These are phyloP conservation scores for Corallochytrium limacisporum DNA, from an alignment of 78 protist genomes.

Conservation along the genomic window DNA sequence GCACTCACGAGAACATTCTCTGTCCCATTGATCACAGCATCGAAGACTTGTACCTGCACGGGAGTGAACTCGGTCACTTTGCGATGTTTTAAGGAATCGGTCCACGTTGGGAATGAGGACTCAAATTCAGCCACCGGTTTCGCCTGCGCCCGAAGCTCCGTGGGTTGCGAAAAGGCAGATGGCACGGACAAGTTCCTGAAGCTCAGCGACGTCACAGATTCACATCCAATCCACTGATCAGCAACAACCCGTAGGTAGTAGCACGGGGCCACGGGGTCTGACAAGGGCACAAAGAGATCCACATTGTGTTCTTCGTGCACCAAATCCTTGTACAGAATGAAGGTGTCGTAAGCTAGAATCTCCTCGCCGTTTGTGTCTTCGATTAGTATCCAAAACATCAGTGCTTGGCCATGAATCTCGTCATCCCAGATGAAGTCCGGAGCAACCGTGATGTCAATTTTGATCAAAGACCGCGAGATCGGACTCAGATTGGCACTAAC, in stretches of 20 bases:
- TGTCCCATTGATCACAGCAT: slow-evolving; percentile 49
- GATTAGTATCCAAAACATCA: slow-evolving; percentile 79
- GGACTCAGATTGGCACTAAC: slow-evolving; percentile 81
- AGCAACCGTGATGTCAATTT: slow-evolving; percentile 65
- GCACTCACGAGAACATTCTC: slow-evolving; percentile 76
- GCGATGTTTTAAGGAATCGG: neutral
- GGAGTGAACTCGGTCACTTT: neutral
- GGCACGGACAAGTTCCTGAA: neutral
- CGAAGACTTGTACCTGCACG: slow-evolving; percentile 81
- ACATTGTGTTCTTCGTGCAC: slow-evolving; percentile 59
- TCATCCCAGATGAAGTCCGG: slow-evolving; percentile 85
- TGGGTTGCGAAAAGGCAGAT: neutral
- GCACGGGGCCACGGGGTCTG: slow-evolving; percentile 94
- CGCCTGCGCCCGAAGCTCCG: neutral
- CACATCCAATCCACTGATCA: neutral
- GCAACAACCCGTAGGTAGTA: slow-evolving; percentile 67
- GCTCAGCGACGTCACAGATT: neutral
- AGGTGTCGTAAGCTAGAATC: slow-evolving; percentile 80
- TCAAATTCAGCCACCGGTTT: neutral
- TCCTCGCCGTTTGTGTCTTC: slow-evolving; percentile 90
- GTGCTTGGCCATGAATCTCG: slow-evolving; percentile 62
- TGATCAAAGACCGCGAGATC: slow-evolving; percentile 66
- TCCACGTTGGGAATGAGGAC: neutral
- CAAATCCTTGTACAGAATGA: slow-evolving; percentile 49
- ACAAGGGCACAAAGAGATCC: slow-evolving; percentile 77